Base-by-base conservation (phyloP, 2,329 filamentous ascomycete genomes). In the Aureobasidium musti region DNA sequence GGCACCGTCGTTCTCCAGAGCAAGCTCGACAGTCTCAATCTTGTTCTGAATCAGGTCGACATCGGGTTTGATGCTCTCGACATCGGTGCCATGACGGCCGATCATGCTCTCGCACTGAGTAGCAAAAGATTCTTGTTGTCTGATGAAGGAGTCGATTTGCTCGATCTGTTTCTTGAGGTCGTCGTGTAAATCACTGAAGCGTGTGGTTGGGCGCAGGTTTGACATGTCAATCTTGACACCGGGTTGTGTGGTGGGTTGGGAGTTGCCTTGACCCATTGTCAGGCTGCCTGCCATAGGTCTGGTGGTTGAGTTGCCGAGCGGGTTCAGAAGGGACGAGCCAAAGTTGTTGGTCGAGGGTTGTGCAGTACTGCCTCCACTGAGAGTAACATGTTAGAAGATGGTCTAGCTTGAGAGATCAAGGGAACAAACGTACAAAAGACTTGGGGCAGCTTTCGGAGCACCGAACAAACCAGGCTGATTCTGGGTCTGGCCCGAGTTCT, bases 161-260 rank as follows among this genome's bases (percentile, higher is more conserved):
- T 91, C 87, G 69, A 99, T 90, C 71, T 91, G 81, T 69, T 87
- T 86, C 74, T 96, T 92, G 19, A 97, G 82, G 35, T 91, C 87
- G 71, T 94, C 90, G 68, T 91, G 87, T 33, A 97, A 88, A 77
- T 97, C 94, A 75, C 92, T 91, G 81, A 95, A 97, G 69, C 95
- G 91, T 3, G 92, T 97, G 0, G 93, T 96, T 19, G 90, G 89
- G 63, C 92, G 87, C 68, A 98, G 82, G 74, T 91, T 91, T 72
- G 86, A 86, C 63, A 91, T 79, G 77, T 95, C 91, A 72, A 96
- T 90, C 73, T 90, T 89, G 21, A 92, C 89, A 21, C 90, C 91
- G 0, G 89, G 74, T 28, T 87, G 19, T 71, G 68, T 63, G 63
- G 85, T 83, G 70, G 85, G 83, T 60, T 82, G 80, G 41, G 70